Base-by-base conservation (phyloP, 805 yeast genomes). In the Maudiozyma barnettii region DNA sequence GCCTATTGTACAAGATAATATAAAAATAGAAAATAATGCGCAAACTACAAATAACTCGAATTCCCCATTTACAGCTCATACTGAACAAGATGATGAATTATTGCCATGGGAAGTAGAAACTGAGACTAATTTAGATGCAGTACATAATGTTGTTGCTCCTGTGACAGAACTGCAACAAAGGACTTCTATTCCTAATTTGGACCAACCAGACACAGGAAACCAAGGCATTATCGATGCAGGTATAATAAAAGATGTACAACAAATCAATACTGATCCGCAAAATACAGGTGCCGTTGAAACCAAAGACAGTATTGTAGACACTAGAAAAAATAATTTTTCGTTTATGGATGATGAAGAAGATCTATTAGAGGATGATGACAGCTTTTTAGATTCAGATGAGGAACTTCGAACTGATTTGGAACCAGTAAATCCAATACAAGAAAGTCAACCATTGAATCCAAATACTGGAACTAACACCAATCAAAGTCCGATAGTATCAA, bases 321-420 rank as follows among this genome's bases (percentile, higher is more conserved):
- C 36, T n/a, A 9, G 18, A 33, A 19, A 37, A 37, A 37, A 37
- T 21, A 65, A 51, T 41, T 62, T 71, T 39, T 65, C 67, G 8
- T 70, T 71, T 45, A 57, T 73, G 36, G 74, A 70, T 36, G 67
- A 66, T 6, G 78, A 73, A 47, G 73, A 69, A 46, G 78, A 74
- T 29, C 54, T 72, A 2, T 55, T 74, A 47, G 77, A 71, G 48
- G 76, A 71, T 46, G 74, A 70, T 33, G 65, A 58, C 26, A 63
- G 65, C 49, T 57, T 57, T 33, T 44, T 63, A 21, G 61, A 54
- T 19, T 57, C 66, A 19, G 66, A 65, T 46, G 65, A 60, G 35
- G 64, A 61, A 4, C 18, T 39, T 31, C 19, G 16, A 19, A 19
- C 16, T 16, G 43, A 35, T 5, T 35, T 16, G 36, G 18, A 33